Evolutionary conservation across 495 filamentous ascomycete genomes (phyloP), one percentile per base, ranked within the genome.

Genomic region (Lepidopterella palustris): DNA sequence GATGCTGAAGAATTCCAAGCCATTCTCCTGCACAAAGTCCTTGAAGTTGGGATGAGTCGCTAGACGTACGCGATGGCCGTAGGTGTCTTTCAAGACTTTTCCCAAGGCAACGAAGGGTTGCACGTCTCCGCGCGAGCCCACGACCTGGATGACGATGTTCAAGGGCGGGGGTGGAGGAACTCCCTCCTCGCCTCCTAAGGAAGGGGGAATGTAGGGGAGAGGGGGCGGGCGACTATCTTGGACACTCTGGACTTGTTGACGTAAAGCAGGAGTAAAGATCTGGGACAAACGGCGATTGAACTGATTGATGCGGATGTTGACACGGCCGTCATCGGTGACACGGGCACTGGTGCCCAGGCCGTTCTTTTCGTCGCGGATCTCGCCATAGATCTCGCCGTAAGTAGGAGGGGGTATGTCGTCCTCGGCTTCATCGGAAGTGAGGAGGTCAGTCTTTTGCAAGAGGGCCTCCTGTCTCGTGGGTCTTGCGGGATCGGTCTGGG

Each of bases 61-160:
- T 5, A 92, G 73, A 21, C 88, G 80, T 3, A 92, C 85, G 18
- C 88, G 81, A 72, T 92, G 88, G 15, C 83, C 81, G 66, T 86
- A 82, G 3, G 70, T 75, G 25, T 80, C 68, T 64, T 84, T 80
- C 21, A 95, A 68, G 0, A 78, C 75, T 67, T 82, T 81, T 0
- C 86, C 87, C 5, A 89, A 70, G 9, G 84, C 81, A 35, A 91
- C 70, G 60, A 90, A 90, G 2, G 87, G 87, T 68, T 91, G 87
- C 0, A 87, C 85, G 65, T 90, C 87, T 18, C 87, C 88, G 21
- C 87, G 81, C 2, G 84, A 86, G 13, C 87, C 89, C 39, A 91
- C 84, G 9, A 92, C 84, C 67, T 89, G 87, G 63, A 90, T 88
- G 32, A 90, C 87, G 53, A 90, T 80, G 69, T 91, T 90, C 42